Evolutionary conservation across 2,329 filamentous ascomycete genomes (phyloP), one percentile per base, ranked within the genome.

Genomic region (Curvularia sp.): DNA sequence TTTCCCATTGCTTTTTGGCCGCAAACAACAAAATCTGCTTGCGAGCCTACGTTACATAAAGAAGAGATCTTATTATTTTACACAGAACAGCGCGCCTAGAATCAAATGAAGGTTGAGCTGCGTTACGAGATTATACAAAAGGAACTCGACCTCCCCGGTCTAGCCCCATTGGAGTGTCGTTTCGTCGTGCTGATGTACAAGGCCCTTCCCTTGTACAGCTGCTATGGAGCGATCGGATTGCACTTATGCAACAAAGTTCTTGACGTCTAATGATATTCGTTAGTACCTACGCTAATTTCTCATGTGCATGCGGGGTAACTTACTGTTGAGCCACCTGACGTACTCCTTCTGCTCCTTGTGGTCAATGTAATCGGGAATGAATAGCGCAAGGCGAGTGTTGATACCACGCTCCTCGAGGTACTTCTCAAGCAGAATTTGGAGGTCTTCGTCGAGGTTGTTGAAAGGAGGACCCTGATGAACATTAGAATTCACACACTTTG

Each of bases 281-380:
- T 68, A 75, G 69, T 38, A 43, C 64, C 8, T 18, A 24, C 2
- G 9, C 8, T n/a, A 12, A 8, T 30, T 31, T 5, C 3, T 18
- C 30, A 26, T 41, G 5, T 30, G 41, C 42, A 13, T 10, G 6
- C 15, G 20, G 48, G 10, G 26, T 15, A 8, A 74, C 73, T 67
- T 65, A 75, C 71, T 87, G 78, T 88, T 86, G 78, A 99, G 83
- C 95, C 96, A 99, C 66, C 85, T 82, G 62, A 96, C 82, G 80
- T 99, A 99, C 85, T 99, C 95, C 81, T 88, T 90, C 87, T 98
- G 94, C 87, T 99, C 95, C 89, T 99, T 99, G 81, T 91, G 87
- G 77, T 98, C 93, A 74, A 98, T 93, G 82, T 97, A 99, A 78
- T 98, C 93, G 38, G 93, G 92, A 44, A 96, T 89, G 79, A 98